Evolutionary conservation across 441 rosid species (phyloP), one percentile per base, ranked within the genome.

Genomic region (Pelargonium cotyledonis): DNA sequence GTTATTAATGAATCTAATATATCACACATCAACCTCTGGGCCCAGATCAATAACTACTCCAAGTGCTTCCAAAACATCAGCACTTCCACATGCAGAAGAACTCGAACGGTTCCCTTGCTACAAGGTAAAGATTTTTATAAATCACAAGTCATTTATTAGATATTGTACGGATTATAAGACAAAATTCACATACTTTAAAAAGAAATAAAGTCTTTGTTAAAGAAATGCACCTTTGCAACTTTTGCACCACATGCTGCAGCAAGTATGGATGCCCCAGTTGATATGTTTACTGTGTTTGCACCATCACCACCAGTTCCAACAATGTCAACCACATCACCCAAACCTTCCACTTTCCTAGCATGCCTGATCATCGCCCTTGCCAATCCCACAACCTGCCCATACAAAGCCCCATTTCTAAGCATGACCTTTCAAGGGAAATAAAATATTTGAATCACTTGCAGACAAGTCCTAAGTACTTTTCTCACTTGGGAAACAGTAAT

Each of bases 41-140:
- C 79, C 96, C 81, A 95, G 75, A 80, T 92, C 90, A 69, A 90
- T 81, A 43, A 67, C 85, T 44, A 92, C 82, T 47, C 99, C 97
- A 60, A 95, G 70, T 38, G 88, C 90, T 75, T 92, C 98, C 65
- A 92, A 72, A 2, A 92, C 98, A 74, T 95, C 98, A 57, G 97
- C 99, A 76, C 99, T 95, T 81, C 99, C 99, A 76, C 98, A 92
- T n/a, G 99, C 96, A 66, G 97, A 95, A 74, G 99, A 95, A 75
- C 99, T 95, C 0, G 99, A 90, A 51, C 93, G 92, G 74, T 81
- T 95, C 73, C 99, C 98, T 86, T 89, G 98, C 98, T 95, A 88
- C 75, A 72, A 71, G 41, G 77, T 35, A 35, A 35, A 35, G 38
- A 35, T 35, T 35, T 35, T 35, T 35, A 35, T 35, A 35, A 35